Conservation (phyloP, 169 alveolate genomes). For the Plasmodium ovale region DNA sequence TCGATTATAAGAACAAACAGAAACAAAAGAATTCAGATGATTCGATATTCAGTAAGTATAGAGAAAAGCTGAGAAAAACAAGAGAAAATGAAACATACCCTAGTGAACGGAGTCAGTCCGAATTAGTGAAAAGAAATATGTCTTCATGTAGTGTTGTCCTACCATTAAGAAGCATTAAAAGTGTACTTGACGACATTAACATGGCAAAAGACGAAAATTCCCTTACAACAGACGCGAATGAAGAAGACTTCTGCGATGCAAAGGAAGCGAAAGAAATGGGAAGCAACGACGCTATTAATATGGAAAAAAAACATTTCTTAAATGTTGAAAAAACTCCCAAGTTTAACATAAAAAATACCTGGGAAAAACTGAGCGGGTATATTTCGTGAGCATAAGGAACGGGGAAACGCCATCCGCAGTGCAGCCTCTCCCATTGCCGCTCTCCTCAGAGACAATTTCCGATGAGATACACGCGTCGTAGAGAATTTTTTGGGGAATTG, state of each 20-base stretch:
- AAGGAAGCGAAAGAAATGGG: neutral
- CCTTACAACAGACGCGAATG: neutral
- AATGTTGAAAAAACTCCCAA: constrained; percentile 42
- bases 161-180: neutral
- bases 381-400: constrained; percentile 58
- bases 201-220: neutral
- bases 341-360: constrained; percentile 71
- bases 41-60: constrained; percentile 29
- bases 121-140: constrained; percentile 29
- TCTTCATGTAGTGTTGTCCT: constrained; percentile 2
- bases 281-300: neutral
- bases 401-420: no score
- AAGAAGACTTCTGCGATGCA: neutral
- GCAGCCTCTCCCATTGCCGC: no score
- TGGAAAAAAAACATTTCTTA: neutral
- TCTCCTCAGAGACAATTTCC: no score
- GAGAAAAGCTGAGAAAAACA: constrained; percentile 35
- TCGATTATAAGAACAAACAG: constrained; percentile 23
- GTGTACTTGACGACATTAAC: neutral
- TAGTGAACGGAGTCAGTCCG: constrained; percentile 67
- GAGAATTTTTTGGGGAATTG: no score
- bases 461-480: no score
- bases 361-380: constrained; percentile 68
- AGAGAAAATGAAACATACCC: constrained; percentile 20
- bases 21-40: constrained; percentile 23